Percentiles rank a stretch among this genome's conserved stretches.
phyloP scores from a whole-genome alignment of 2,329 filamentous ascomycete species.

The Colletotrichum musicola region DNA sequence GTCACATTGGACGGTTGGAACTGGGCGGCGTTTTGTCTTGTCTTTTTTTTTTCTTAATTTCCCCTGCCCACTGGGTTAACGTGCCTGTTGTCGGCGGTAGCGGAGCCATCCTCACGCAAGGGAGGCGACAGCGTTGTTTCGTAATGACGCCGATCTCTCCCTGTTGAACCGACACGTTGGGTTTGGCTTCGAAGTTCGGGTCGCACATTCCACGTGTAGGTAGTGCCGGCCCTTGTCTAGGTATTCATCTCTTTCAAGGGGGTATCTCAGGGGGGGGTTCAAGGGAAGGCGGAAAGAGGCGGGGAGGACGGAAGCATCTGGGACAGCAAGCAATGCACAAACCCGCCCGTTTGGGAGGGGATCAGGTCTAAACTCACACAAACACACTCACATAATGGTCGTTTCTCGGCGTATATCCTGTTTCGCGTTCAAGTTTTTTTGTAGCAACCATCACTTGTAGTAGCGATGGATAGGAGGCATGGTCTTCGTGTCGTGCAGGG shows the following conservation, averaged over 20 bases:
- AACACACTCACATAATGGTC: conserved; percentile 5
- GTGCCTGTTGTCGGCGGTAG: conserved; percentile 35
- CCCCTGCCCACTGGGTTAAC: conserved; percentile 21
- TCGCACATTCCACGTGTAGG: conserved; percentile 25
- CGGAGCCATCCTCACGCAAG: conserved; percentile 25
- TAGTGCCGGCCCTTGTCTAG: conserved; percentile 21
- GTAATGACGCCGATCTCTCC: neutral
- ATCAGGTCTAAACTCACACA: conserved; percentile 3
- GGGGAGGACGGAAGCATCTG: conserved; percentile 20
- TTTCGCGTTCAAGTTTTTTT: no score
- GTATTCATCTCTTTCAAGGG: no score
- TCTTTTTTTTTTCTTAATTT: conserved; percentile 18
- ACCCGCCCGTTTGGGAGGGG: conserved; percentile 18
- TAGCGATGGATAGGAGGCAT: neutral
- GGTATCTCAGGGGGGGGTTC: no score
- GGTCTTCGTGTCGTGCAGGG: conserved; percentile 9
- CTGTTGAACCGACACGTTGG: conserved; percentile 3
- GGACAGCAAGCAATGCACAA: conserved; percentile 33
- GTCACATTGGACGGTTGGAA: conserved; percentile 23
- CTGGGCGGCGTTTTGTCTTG: conserved; percentile 37
- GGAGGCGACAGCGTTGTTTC: neutral
- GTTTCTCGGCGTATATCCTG: neutral
- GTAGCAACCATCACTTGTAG: neutral
- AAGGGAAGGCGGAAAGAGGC: conserved; percentile 1
- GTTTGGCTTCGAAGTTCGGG: conserved; percentile 32